These are phyloP conservation scores for Podospora australis DNA, from an alignment of 495 filamentous ascomycete genomes.

Conservation along the genomic window DNA sequence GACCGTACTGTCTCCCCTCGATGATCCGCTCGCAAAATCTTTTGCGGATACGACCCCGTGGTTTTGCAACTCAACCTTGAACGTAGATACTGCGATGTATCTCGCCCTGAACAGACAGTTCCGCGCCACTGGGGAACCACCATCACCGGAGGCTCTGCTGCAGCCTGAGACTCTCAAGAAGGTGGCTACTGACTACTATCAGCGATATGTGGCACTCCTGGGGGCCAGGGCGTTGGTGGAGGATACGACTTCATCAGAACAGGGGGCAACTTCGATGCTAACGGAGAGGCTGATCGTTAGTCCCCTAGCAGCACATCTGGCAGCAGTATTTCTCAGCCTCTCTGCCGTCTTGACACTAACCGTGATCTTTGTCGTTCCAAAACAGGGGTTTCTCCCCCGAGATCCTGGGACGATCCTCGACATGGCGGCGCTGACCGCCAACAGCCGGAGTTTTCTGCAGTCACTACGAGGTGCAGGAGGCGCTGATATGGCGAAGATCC, in stretches of 20 bases:
- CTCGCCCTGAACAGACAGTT: constrained; percentile 9
- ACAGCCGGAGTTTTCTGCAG: constrained; percentile 20
- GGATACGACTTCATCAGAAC: neutral
- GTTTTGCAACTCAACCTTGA: constrained; percentile 12
- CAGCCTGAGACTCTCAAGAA: constrained; percentile 6
- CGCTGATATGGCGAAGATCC: constrained; percentile 7
- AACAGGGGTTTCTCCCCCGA: constrained; percentile 15
- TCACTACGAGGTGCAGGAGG: constrained; percentile 16
- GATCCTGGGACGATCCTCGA: constrained; percentile 19
- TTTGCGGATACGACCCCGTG: constrained; percentile 13
- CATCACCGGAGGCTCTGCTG: constrained; percentile 5
- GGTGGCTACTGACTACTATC: constrained; percentile 16
- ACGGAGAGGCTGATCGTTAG: constrained; percentile 13
- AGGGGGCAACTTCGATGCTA: constrained; percentile 4
- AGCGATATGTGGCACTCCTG: constrained; percentile 15
- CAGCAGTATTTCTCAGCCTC: constrained; percentile 8
- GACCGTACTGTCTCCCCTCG: constrained; percentile 14
- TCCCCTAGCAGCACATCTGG: constrained; percentile 8
- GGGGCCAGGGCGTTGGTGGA: constrained; percentile 10
- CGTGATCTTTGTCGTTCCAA: constrained; percentile 8
- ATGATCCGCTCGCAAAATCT: constrained; percentile 4
- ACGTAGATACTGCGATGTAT: constrained; percentile 19
- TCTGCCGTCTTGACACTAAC: constrained; percentile 3
- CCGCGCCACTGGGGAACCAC: neutral
- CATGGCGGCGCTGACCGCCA: constrained; percentile 14